Evolutionary conservation across 1,284 basidiomycete genomes (phyloP).

Genomic region (Tilletiaria anomala): DNA sequence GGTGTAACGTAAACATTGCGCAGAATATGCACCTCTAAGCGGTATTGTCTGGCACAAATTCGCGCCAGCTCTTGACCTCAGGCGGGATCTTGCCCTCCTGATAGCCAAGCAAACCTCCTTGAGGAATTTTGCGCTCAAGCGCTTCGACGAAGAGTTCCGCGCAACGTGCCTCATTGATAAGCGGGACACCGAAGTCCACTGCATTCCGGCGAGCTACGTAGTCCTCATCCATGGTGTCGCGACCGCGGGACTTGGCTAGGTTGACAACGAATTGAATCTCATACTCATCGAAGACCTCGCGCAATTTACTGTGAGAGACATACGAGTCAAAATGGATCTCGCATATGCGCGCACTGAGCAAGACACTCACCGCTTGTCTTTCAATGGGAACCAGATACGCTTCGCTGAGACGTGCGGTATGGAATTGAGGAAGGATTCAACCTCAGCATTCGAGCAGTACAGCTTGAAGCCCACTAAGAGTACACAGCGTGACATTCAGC

Average conservation of each 20-base stretch:
- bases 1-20: too few relatives aligned
- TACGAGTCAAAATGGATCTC: too few relatives aligned
- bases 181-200: conserved; percentile 45
- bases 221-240: conserved; percentile 73
- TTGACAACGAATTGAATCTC: conserved; percentile 94
- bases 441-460: conserved; percentile 64
- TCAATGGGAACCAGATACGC: conserved; percentile 88
- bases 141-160: conserved; percentile 84
- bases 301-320: too few relatives aligned
- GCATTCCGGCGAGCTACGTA: conserved; percentile 62
- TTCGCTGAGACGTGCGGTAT: conserved; percentile 47
- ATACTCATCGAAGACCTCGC: conserved; percentile 68
- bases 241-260: conserved; percentile 67
- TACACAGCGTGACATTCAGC: background rate
- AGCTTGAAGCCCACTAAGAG: conserved; percentile 65
- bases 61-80: conserved; percentile 50
- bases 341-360: too few relatives aligned
- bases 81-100: conserved; percentile 78
- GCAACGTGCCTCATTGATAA: conserved; percentile 79
- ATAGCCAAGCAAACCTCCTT: conserved; percentile 67
- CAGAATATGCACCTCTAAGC: background rate
- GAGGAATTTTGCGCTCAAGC: conserved; percentile 70
- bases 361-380: conserved; percentile 98
- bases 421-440: conserved; percentile 70
- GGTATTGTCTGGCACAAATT: conserved; percentile 1